Percentiles rank a stretch among this genome's conserved stretches.
These are phyloP conservation scores for Ceratobasidium sp. DNA, from an alignment of 1,284 basidiomycete genomes.

Conservation along the genomic window DNA sequence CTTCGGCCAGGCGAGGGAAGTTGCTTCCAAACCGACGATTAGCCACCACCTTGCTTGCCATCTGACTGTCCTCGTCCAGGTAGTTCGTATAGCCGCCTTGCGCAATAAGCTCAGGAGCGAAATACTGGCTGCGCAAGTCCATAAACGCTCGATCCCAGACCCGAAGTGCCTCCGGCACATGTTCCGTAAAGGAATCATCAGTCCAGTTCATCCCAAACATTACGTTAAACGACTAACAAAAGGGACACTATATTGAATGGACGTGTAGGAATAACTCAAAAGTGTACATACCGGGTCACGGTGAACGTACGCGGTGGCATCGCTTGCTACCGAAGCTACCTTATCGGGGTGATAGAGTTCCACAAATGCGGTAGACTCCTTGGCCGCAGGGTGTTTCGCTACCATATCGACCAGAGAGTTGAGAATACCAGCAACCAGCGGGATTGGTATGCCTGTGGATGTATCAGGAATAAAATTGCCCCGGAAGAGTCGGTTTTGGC, in stretches of 20 bases:
- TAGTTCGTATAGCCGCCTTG: slow-evolving; percentile 32
- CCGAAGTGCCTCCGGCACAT: neutral
- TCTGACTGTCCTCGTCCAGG: slow-evolving; percentile 17
- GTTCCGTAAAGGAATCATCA: neutral
- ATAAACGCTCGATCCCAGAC: slow-evolving; percentile 2
- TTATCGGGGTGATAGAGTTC: slow-evolving; percentile 63
- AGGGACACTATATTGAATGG: neutral
- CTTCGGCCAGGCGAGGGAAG: slow-evolving; percentile 32
- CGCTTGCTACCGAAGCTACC: slow-evolving; percentile 58
- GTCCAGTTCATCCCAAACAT: neutral
- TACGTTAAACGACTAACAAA: neutral
- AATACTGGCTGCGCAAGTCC: neutral
- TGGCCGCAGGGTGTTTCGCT: slow-evolving; percentile 25
- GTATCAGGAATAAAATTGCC: slow-evolving; percentile 15
- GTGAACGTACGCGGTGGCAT: slow-evolving; percentile 57
- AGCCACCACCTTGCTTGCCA: neutral
- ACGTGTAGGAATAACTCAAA: neutral
- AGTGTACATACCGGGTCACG: slow-evolving; percentile 43
- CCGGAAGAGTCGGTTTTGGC: neutral
- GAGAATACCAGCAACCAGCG: neutral
- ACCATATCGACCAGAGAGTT: neutral
- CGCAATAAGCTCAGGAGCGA: slow-evolving; percentile 12
- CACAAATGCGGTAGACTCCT: slow-evolving; percentile 54
- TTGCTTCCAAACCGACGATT: slow-evolving; percentile 44
- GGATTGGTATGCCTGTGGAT: neutral